These are phyloP conservation scores for Hymenoscyphus fraxineus DNA, from an alignment of 2,329 filamentous ascomycete species.

Conservation along the genomic window DNA sequence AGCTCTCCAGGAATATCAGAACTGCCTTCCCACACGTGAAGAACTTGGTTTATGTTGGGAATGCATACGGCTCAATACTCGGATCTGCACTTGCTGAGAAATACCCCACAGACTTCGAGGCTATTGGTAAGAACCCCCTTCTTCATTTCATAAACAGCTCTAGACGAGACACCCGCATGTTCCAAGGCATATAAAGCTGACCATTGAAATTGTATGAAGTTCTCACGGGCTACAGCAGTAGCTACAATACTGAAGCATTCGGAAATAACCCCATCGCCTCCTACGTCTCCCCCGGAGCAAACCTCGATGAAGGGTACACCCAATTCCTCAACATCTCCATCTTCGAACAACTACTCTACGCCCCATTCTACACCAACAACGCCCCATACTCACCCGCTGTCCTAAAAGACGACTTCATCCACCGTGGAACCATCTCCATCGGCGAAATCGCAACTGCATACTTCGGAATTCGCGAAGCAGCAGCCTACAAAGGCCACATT, in stretches of 20 bases:
- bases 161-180: neutral
- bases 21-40: conserved; percentile 12
- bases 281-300: neutral
- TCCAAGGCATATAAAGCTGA: too few species aligned
- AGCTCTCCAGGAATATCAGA: conserved; percentile 10
- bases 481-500: conserved; percentile 15
- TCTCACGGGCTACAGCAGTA: conserved; percentile 1
- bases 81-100: neutral
- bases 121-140: neutral
- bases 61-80: neutral
- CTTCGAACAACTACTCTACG: neutral
- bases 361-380: neutral
- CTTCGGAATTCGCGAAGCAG: neutral
- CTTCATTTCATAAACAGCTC: neutral
- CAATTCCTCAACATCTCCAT: conserved; percentile 7
- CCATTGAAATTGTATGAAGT: neutral
- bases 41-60: conserved; percentile 46
- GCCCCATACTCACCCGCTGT: conserved; percentile 8
- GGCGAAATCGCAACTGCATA: conserved; percentile 14
- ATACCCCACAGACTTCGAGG: neutral
- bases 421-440: conserved; percentile 41
- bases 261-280: neutral
- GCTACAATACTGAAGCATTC: neutral
- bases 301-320: neutral
- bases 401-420: conserved; percentile 8